Conservation (phyloP, 1,284 basidiomycete genomes). For the Somion occarium region DNA sequence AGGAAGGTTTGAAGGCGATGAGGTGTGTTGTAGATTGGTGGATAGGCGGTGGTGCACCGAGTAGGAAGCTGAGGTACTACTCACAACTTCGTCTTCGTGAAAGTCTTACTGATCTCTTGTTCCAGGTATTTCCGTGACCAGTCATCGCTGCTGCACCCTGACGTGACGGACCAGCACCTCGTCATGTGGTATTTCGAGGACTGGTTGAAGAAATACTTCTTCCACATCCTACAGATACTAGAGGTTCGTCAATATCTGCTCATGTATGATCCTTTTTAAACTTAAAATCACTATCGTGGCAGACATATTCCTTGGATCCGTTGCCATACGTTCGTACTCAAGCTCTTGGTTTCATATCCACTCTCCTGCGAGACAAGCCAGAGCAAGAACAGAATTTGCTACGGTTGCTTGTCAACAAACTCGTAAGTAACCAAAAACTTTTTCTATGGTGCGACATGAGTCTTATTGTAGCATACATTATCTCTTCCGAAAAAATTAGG, state of each 20-base stretch:
- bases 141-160: constrained; percentile 57
- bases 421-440: constrained; percentile 48
- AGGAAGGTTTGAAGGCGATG: constrained; percentile 87
- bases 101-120: not conserved
- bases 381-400: constrained; percentile 98
- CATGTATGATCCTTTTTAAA: constrained; percentile 12
- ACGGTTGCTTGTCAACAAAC: constrained; percentile 90
- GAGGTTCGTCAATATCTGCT: constrained; percentile 51
- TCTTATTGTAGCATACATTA: no score
- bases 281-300: constrained; percentile 15
- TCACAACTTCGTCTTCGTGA: constrained; percentile 9
- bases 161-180: constrained; percentile 72
- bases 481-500: constrained; percentile 47
- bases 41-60: constrained; percentile 82
- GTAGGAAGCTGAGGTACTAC: constrained; percentile 76
- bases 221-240: constrained; percentile 85
- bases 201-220: constrained; percentile 97
- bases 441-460: not conserved
- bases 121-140: constrained; percentile 91
- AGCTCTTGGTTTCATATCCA: constrained; percentile 56
- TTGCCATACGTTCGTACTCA: constrained; percentile 82
- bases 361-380: constrained; percentile 83
- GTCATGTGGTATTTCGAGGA: constrained; percentile 93
- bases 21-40: constrained; percentile 97
- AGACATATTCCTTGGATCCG: constrained; percentile 85